phyloP scores from a whole-genome alignment of 768 basidiomycete species.

The Mycena rebaudengoi region DNA sequence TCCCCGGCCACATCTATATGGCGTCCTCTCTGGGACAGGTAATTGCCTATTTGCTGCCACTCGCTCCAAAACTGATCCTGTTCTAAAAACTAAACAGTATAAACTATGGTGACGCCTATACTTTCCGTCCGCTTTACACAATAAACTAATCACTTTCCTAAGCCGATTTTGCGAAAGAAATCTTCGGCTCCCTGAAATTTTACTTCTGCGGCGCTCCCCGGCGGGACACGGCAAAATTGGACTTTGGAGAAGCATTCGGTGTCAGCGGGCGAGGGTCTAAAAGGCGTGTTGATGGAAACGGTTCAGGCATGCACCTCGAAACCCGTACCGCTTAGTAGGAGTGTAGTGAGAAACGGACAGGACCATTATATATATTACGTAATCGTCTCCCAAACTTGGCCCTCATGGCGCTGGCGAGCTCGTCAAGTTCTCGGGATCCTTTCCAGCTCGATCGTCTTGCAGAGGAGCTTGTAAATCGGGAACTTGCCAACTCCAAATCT shows the following conservation, averaged over 20 bases:
- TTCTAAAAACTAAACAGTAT: conserved; percentile 43
- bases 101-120: conserved; percentile 38
- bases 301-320: neutral
- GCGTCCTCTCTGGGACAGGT: conserved; percentile 79
- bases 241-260: conserved; percentile 34
- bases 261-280: conserved; percentile 12
- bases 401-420: neutral
- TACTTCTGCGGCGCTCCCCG: conserved; percentile 42
- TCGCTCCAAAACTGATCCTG: neutral
- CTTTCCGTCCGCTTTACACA: neutral
- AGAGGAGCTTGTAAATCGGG: conserved; percentile 71
- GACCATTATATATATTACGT: too few species aligned
- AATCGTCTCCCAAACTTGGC: neutral
- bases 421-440: conserved; percentile 58
- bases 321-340: neutral
- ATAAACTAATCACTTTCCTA: neutral
- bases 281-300: neutral
- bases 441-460: conserved; percentile 77
- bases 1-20: conserved; percentile 62
- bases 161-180: conserved; percentile 68
- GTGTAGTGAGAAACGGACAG: too few species aligned
- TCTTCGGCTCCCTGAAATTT: conserved; percentile 58
- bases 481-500: conserved; percentile 39
- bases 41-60: conserved; percentile 35
- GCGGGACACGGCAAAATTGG: conserved; percentile 1